phyloP scores from a whole-genome alignment of 371 early-diverging fungal genomes.

The Mucor velutinosus region DNA sequence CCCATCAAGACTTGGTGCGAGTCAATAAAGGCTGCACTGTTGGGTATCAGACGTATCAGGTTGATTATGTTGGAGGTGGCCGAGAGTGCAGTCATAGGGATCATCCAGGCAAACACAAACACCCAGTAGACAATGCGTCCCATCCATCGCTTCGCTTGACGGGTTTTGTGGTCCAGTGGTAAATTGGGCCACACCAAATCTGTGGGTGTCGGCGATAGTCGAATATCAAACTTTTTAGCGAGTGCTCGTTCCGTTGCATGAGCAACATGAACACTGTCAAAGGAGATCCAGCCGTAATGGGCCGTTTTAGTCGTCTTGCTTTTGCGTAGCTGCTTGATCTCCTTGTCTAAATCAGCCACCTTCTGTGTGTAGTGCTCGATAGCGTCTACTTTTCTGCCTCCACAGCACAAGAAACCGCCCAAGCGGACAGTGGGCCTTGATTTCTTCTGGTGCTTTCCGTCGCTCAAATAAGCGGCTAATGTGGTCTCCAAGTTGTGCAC shows the following conservation, averaged over 20 bases:
- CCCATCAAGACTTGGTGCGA: conserved; percentile 55
- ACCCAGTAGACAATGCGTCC: conserved; percentile 60
- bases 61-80: conserved; percentile 66
- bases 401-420: conserved; percentile 36
- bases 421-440: conserved; percentile 55
- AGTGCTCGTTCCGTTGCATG: conserved; percentile 45
- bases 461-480: conserved; percentile 63
- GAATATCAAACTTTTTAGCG: conserved; percentile 28
- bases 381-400: conserved; percentile 74
- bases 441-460: conserved; percentile 53
- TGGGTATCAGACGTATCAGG: conserved; percentile 57
- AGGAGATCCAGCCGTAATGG: conserved; percentile 80
- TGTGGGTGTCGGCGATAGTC: conserved; percentile 71
- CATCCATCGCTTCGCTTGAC: conserved; percentile 57
- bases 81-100: conserved; percentile 67
- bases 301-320: conserved; percentile 43
- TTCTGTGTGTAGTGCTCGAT: conserved; percentile 73
- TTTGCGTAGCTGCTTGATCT: conserved; percentile 66
- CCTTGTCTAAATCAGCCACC: conserved; percentile 64
- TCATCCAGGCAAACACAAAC: conserved; percentile 71
- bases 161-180: conserved; percentile 57
- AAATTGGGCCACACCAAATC: conserved; percentile 86
- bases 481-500: conserved; percentile 71
- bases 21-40: conserved; percentile 54
- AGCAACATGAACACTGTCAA: conserved; percentile 63